phyloP scores from a whole-genome alignment of 1,139 yeast species.

The Diutina scorzettiae region DNA sequence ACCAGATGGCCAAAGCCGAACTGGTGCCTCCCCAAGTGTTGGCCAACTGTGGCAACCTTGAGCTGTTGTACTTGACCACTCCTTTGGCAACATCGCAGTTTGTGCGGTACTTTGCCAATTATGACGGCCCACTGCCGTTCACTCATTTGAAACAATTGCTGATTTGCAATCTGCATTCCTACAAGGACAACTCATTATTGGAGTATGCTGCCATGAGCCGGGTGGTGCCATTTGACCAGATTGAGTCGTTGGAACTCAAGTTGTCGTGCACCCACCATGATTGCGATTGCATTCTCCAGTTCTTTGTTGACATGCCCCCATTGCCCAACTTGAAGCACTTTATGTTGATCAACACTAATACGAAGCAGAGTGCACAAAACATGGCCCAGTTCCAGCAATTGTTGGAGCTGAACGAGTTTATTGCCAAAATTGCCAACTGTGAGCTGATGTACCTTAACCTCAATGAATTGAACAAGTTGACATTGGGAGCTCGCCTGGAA shows the following conservation, averaged over 20 bases:
- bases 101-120: conserved; percentile 8
- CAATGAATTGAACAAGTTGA: conserved; percentile 14
- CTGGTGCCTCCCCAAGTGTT: conserved; percentile 7
- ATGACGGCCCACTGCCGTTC: conserved; percentile 8
- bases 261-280: conserved; percentile 15
- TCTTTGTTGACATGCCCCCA: conserved; percentile 13
- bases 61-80: conserved; percentile 14
- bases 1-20: not conserved
- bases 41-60: conserved; percentile 9
- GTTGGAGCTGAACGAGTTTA: conserved; percentile 11
- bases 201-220: conserved; percentile 10
- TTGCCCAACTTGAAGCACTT: conserved; percentile 12
- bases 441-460: conserved; percentile 14
- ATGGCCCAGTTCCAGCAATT: conserved; percentile 14
- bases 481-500: conserved; percentile 5
- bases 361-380: conserved; percentile 13
- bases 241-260: conserved; percentile 16
- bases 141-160: conserved; percentile 12
- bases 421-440: conserved; percentile 9
- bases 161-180: conserved; percentile 14
- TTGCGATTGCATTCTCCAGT: conserved; percentile 15
- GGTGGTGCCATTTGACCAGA: conserved; percentile 11
- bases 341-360: conserved; percentile 16
- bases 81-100: conserved; percentile 13
- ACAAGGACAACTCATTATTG: conserved; percentile 11